A percentile compares a stretch with the other conserved stretches of the same genome.
These are phyloP conservation scores for Fusarium nelsonii DNA, from an alignment of 2,329 filamentous ascomycete species.

Conservation along the genomic window DNA sequence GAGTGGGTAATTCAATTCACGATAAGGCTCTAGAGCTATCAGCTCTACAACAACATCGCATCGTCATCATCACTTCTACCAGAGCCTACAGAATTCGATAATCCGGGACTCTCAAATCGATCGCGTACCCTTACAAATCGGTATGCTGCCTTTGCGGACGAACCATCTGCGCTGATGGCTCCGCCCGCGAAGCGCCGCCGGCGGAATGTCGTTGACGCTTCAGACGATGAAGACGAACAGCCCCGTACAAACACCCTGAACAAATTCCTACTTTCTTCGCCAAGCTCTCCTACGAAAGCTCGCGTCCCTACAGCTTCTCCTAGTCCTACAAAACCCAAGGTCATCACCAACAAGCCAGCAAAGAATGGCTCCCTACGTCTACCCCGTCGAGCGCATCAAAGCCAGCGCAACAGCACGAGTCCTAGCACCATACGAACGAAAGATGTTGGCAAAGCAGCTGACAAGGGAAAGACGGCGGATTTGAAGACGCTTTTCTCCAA, in stretches of 20 bases:
- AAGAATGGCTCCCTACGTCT: constrained; percentile 41
- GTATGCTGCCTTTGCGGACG: constrained; percentile 46
- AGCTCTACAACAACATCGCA: constrained; percentile 32
- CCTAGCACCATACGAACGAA: constrained; percentile 57
- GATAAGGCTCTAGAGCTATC: constrained; percentile 38
- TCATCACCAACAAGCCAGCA: constrained; percentile 37
- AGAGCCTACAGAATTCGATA: constrained; percentile 6
- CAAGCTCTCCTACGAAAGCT: constrained; percentile 55
- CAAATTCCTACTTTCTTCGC: constrained; percentile 68
- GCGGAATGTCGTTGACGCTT: constrained; percentile 65
- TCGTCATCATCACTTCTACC: constrained; percentile 26
- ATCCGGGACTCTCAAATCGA: constrained; percentile 1
- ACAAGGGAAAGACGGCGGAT: constrained; percentile 67
- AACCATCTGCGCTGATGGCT: constrained; percentile 61
- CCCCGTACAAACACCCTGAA: constrained; percentile 61
- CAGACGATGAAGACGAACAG: constrained; percentile 64
- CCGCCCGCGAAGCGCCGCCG: constrained; percentile 70
- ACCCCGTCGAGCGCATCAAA: constrained; percentile 46
- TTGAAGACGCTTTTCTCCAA: constrained; percentile 71
- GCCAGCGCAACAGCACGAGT: constrained; percentile 50
- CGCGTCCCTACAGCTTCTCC: constrained; percentile 55
- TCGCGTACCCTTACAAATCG: constrained; percentile 35
- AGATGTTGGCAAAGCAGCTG: constrained; percentile 56
- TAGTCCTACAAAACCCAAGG: constrained; percentile 56
- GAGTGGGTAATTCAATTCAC: constrained; percentile 33